Evolutionary conservation across 345 rosid species (phyloP), one percentile per base, ranked within the genome.

Genomic region (Ailanthus altissimus): DNA sequence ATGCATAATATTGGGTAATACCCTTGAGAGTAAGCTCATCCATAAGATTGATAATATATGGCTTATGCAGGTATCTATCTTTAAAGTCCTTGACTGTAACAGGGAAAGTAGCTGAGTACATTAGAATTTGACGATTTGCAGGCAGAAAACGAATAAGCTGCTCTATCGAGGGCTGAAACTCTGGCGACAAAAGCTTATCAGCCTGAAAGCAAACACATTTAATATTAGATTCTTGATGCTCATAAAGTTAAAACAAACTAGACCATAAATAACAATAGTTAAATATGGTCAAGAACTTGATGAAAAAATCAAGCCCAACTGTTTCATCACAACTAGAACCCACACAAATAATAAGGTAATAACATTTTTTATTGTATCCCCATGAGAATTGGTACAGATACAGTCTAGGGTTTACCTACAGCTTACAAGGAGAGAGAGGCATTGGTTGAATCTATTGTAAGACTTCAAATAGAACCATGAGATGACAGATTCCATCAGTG

Each of bases 31-130:
- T 94, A 75, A 97, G 98, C 84, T 97, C 98, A 84, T 97, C 98
- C 99, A 97, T 97, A 69, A 97, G 98, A 86, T 97, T 97, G 83
- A 97, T 97, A 64, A 97, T 74, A 79, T 92, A 97, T 21, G 99
- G 94, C 74, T 86, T 97, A 1, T 89, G 82, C 16, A 97, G 86
- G 84, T 88, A 94, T 86, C 94, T 88, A 78, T 94, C 98, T 85
- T 94, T 97, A 57, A 97, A 97, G 72, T 95, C 97, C 90, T 97
- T 97, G 46, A 97, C 98, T 56, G 99, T 94, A 56, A 97, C 97
- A 53, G 99, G 99, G 73, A 94, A 97, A 73, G 99, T 97, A 6
- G 99, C 99, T 6, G 99, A 97, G 86, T 82, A 97, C 99, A 97
- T 94, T 87, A 97, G 83, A 81, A 97, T 84, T 78, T 97, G 99